Evolutionary conservation across 1,139 yeast genomes (phyloP).

Genomic region (Sugiyamaella japonica): DNA sequence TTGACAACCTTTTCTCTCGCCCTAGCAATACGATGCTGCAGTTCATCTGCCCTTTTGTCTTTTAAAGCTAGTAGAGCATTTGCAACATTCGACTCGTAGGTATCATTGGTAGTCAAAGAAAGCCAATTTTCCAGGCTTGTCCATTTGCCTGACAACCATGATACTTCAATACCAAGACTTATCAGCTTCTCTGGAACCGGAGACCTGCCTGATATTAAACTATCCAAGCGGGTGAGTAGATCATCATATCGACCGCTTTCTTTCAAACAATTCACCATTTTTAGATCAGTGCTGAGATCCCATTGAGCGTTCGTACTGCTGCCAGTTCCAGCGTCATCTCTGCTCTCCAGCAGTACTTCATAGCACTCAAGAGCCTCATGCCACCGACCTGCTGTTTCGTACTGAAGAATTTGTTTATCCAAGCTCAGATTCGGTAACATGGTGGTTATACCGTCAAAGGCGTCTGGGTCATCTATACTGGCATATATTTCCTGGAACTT

Average conservation of each 20-base stretch:
- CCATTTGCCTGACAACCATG: constrained; percentile 64
- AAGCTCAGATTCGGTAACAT: constrained; percentile 69
- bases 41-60: constrained; percentile 38
- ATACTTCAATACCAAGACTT: constrained; percentile 69
- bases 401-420: constrained; percentile 70
- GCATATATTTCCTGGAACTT: constrained; percentile 76
- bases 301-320: constrained; percentile 28
- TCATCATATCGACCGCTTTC: constrained; percentile 60
- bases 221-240: constrained; percentile 38
- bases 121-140: constrained; percentile 60
- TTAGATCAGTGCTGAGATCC: constrained; percentile 42
- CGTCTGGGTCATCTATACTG: constrained; percentile 83
- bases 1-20: constrained; percentile 61
- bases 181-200: constrained; percentile 36
- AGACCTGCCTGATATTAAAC: constrained; percentile 5
- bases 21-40: constrained; percentile 47
- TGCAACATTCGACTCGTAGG: constrained; percentile 68
- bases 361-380: constrained; percentile 84
- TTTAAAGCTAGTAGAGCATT: constrained; percentile 53
- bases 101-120: constrained; percentile 28
- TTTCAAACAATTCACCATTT: constrained; percentile 54
- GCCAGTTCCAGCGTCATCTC: constrained; percentile 31
- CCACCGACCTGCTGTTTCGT: constrained; percentile 88
- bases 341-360: constrained; percentile 56
- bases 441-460: constrained; percentile 82